phyloP scores from a whole-genome alignment of 306 rosid species.

The Heteromeles arbutifolia region DNA sequence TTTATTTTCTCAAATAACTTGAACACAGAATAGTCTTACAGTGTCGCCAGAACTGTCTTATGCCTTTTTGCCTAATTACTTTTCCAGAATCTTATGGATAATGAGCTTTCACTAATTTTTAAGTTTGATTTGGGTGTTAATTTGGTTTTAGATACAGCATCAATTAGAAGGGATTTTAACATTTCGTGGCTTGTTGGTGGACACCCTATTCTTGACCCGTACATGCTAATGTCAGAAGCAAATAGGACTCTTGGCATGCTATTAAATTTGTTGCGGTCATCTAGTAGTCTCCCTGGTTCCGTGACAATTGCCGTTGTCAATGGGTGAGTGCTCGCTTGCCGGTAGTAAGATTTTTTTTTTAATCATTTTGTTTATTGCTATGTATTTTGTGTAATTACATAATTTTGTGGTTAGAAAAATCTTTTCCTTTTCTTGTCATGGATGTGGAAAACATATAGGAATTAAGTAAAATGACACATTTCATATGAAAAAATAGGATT shows the following conservation, averaged over 20 bases:
- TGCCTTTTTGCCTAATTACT: neutral
- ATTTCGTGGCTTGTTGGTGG: constrained; percentile 75
- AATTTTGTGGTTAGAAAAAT: neutral
- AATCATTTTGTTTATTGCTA: neutral
- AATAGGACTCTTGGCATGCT: constrained; percentile 64
- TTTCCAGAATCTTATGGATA: neutral
- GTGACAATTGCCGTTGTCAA: constrained; percentile 69
- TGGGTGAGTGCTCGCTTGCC: constrained; percentile 61
- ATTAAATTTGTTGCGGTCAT: constrained; percentile 67
- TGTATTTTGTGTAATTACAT: constrained; percentile 3
- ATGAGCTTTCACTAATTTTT: constrained; percentile 10
- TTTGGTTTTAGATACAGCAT: constrained; percentile 30
- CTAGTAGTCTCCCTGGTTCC: constrained; percentile 64
- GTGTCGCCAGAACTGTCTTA: neutral
- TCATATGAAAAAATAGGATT: neutral
- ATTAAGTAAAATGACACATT: neutral
- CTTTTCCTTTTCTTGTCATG: neutral
- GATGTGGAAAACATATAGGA: neutral
- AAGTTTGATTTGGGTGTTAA: constrained; percentile 17
- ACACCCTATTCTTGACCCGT: constrained; percentile 78
- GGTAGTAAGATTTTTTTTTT: constrained; percentile 12
- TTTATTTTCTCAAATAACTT: neutral
- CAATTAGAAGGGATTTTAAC: constrained; percentile 51
- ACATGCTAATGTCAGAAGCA: constrained; percentile 71
- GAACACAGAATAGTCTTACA: neutral